Conservation (phyloP, 2,329 filamentous ascomycete species). For the Colletotrichum simmondsii region DNA sequence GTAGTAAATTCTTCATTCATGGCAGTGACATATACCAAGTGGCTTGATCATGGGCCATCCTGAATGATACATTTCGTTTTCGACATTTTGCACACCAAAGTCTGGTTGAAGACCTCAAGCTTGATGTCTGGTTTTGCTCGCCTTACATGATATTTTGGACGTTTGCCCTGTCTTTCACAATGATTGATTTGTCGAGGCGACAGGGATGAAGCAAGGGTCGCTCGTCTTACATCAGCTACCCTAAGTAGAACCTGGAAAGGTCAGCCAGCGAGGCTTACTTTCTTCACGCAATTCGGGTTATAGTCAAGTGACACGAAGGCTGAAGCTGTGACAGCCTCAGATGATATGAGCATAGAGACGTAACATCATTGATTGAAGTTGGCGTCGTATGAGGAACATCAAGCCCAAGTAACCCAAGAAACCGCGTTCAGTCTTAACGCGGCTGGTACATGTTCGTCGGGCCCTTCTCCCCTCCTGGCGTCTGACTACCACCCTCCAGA, state of each 20-base stretch:
- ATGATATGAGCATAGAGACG: neutral
- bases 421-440: neutral
- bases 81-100: too few species aligned
- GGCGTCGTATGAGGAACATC: neutral
- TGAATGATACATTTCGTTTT: too few species aligned
- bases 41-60: too few species aligned
- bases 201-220: neutral
- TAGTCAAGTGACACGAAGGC: neutral
- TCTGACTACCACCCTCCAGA: slow-evolving; percentile 38
- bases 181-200: neutral
- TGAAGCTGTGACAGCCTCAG: neutral
- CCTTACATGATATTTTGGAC: neutral
- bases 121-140: neutral
- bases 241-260: neutral
- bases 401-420: neutral
- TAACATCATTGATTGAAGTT: neutral
- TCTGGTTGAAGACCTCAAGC: too few species aligned
- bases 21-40: too few species aligned
- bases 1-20: too few species aligned
- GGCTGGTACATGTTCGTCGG: slow-evolving; percentile 36
- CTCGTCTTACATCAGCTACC: neutral
- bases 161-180: neutral
- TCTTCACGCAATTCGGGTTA: neutral
- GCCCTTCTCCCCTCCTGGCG: neutral
- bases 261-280: neutral